Base-by-base conservation (phyloP, 1,284 basidiomycete genomes). In the Serendipita sp. region DNA sequence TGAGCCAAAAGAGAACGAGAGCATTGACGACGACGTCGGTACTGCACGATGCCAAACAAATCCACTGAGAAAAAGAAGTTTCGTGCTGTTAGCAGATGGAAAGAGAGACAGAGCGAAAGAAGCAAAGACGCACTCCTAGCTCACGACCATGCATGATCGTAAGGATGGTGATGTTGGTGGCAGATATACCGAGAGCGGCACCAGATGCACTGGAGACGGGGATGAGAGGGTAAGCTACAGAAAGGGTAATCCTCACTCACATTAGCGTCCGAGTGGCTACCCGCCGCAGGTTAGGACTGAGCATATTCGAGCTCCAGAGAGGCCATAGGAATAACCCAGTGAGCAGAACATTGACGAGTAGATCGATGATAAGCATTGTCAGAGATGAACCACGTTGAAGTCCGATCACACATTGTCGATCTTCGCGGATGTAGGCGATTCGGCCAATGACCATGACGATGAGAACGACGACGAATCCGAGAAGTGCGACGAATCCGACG, bases 1-100 rank as follows among this genome's bases (percentile, higher is more conserved):
- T 58, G 15, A 58, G 53, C 53, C 53, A 58, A n/a, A 58, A 58
- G 53, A 58, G 53, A 35, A 58, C 53, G 26, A 58, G 22, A 2
- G 53, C 53, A 32, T 58, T 58, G 26, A 58, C 30, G 53, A 58
- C 53, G 53, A 58, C 53, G 32, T 58, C 53, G 17, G 53, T 58
- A 1, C 15, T 26, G 26, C 53, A 58, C 8, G 53, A 58, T 10
- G 15, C 53, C 10, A 58, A 32, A 26, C 53, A 58, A 6, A 58
- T 35, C 22, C n/a, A 58, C 45, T 49, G 45, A 38, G 35, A 6
- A 38, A 38, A 38, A 38, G 35, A 1, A 1, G 35, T 38, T 5
- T 1, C 45, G 45, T 6, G 8, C 1, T 49, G 2, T 49, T n/a
- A 49, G 26, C 15, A 49, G n/a, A 8, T 29, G n/a, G n/a, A 49